These are phyloP conservation scores for Aspergillus hortae DNA, from an alignment of 2,329 filamentous ascomycete species.

Conservation along the genomic window DNA sequence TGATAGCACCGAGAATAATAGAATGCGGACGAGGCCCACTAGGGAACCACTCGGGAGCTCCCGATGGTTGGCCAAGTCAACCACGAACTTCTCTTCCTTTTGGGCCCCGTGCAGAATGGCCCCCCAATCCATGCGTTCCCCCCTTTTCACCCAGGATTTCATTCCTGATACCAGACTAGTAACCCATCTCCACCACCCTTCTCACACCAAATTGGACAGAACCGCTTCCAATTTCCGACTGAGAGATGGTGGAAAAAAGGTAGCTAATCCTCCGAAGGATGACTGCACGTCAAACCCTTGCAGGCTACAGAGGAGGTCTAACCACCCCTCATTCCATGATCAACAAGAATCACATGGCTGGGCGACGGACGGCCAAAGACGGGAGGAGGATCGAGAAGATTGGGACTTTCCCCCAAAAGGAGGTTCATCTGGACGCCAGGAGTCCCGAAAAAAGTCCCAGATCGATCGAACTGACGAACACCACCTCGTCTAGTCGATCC, in stretches of 20 bases:
- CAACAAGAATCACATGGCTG: background rate
- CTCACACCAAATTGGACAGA: too few relatives aligned
- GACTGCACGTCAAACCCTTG: too few relatives aligned
- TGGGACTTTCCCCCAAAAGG: background rate
- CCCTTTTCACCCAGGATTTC: background rate
- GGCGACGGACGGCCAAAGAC: too few relatives aligned
- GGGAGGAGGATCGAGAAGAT: background rate
- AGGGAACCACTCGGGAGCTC: constrained; percentile 12
- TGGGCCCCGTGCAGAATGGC: background rate
- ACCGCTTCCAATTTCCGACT: too few relatives aligned
- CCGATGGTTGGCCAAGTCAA: constrained; percentile 5
- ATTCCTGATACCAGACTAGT: background rate
- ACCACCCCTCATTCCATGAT: too few relatives aligned
- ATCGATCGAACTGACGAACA: background rate
- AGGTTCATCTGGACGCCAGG: background rate
- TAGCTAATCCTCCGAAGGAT: too few relatives aligned
- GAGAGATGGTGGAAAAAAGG: too few relatives aligned
- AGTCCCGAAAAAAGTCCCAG: background rate
- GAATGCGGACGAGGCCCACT: background rate
- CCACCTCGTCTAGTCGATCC: background rate
- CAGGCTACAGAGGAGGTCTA: too few relatives aligned
- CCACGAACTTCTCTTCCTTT: background rate
- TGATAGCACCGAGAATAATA: too few relatives aligned
- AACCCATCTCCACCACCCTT: background rate
- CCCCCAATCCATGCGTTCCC: background rate